phyloP scores from a whole-genome alignment of 768 basidiomycete genomes.

The Lentinus brumalis region DNA sequence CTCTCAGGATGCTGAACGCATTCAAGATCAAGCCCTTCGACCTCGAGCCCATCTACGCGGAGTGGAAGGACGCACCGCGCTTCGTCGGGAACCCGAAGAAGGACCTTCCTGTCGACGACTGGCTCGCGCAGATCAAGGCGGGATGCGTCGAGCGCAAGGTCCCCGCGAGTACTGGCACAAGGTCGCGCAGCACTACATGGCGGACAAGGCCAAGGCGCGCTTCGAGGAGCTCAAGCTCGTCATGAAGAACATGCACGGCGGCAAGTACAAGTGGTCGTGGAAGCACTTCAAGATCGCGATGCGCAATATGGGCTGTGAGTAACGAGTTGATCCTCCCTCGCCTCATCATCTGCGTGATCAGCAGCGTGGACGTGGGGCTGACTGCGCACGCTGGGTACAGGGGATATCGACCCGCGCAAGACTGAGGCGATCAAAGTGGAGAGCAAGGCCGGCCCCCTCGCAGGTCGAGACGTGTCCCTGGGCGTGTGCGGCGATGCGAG shows the following conservation, averaged over 20 bases:
- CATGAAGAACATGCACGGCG: slow-evolving; percentile 72
- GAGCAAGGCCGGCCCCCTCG: no score
- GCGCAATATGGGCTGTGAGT: slow-evolving; percentile 84
- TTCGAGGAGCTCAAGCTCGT: slow-evolving; percentile 74
- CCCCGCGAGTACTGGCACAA: slow-evolving; percentile 85
- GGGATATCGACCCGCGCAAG: slow-evolving; percentile 63
- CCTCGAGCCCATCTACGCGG: slow-evolving; percentile 64
- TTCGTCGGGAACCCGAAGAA: slow-evolving; percentile 72
- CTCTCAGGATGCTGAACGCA: slow-evolving; percentile 50
- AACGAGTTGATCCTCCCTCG: slow-evolving; percentile 35
- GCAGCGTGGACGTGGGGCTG: neutral
- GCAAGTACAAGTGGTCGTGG: slow-evolving; percentile 82
- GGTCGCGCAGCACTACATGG: slow-evolving; percentile 77
- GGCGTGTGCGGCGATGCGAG: no score
- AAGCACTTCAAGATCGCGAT: slow-evolving; percentile 80
- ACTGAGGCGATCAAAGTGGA: slow-evolving; percentile 67
- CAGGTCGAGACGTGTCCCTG: no score
- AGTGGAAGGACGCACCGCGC: slow-evolving; percentile 67
- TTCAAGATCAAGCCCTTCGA: slow-evolving; percentile 82
- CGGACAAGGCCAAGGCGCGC: slow-evolving; percentile 65
- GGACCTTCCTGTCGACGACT: slow-evolving; percentile 69
- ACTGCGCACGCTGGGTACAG: slow-evolving; percentile 37
- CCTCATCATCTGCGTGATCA: neutral
- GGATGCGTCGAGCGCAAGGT: slow-evolving; percentile 73
- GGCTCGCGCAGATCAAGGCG: slow-evolving; percentile 69